Evolutionary conservation across 176 grass and related monocot genomes (phyloP), one percentile per base, ranked within the genome.

Genomic region (Ananas comosus): DNA sequence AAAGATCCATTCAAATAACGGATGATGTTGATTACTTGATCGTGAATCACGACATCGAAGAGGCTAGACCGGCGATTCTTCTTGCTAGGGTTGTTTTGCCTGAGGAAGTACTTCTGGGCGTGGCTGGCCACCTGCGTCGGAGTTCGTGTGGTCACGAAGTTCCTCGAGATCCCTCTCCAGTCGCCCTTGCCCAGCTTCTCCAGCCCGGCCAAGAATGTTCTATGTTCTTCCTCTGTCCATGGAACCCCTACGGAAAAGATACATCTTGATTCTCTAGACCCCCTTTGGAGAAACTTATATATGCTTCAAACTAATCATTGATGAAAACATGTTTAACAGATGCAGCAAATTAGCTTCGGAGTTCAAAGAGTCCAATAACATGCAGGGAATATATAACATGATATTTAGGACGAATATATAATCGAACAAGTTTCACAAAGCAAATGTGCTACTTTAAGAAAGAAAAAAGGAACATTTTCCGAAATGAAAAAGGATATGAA

Each of bases 161-260:
- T 87, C 83, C 80, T 92, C 49, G 94, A 90, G 57, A 97, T 97
- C 50, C 94, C 94, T 74, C 89, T 88, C 94, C 89, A 97, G 69
- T 97, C 86, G 13, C 89, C 94, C 50, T 90, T 97, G 16, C 89
- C 94, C 19, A 93, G 83, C 78, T 83, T 82, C 71, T 63, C 81
- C 66, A 97, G 74, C 1, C 94, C 94, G 11, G 81, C 82, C 13
- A 97, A 61, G 77, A 97, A 97, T 22, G 83, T 93, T 67, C 72
- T 75, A 88, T 97, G 94, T 80, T 97, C 93, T 80, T 92, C 89
- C 79, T 90, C 93, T 6, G 93, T 92, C 93, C 93, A 97, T 4
- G 93, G 89, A 6, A 92, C 69, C n/a, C 94, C 94, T 97, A 72
- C 16, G 11, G 0, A 33, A 21, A 25, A 63, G 24, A 65, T 17